A percentile compares a stretch with the other conserved stretches of the same genome.
phyloP scores from a whole-genome alignment of 805 yeast genomes.

The Pichia scutulata region DNA sequence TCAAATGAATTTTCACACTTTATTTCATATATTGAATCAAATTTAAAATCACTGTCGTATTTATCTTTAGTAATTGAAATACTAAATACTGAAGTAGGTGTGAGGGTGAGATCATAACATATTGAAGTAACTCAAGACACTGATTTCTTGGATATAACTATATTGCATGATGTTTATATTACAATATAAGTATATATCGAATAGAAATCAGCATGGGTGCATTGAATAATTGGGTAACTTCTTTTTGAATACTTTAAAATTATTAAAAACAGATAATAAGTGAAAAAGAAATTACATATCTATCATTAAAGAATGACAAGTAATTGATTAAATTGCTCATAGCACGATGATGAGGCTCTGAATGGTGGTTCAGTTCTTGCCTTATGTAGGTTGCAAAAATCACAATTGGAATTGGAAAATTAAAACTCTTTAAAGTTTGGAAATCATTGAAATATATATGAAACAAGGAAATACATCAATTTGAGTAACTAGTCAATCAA shows the following conservation, averaged over 20 bases:
- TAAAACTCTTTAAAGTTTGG: not conserved
- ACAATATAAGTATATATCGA: not conserved
- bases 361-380: slow-evolving; percentile 3
- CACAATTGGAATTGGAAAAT: not conserved
- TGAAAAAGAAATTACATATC: not conserved
- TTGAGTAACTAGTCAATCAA: not conserved
- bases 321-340: not conserved
- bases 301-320: not conserved
- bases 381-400: slow-evolving; percentile 6
- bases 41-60: not conserved
- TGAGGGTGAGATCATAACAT: not conserved
- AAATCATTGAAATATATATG: not conserved
- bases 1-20: not conserved
- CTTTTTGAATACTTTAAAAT: not conserved
- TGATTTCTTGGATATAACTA: not conserved
- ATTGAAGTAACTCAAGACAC: not conserved
- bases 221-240: not conserved
- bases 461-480: not conserved
- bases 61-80: not conserved
- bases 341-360: slow-evolving; percentile 6
- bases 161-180: not conserved
- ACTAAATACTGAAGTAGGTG: not conserved
- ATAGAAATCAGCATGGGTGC: slow-evolving; percentile 9
- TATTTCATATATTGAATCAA: not conserved
- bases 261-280: no score